A percentile compares a stretch with the other conserved stretches of the same genome.
Evolutionary conservation across 208 protist species (phyloP).

Genomic region (Trypanosoma melophagium): DNA sequence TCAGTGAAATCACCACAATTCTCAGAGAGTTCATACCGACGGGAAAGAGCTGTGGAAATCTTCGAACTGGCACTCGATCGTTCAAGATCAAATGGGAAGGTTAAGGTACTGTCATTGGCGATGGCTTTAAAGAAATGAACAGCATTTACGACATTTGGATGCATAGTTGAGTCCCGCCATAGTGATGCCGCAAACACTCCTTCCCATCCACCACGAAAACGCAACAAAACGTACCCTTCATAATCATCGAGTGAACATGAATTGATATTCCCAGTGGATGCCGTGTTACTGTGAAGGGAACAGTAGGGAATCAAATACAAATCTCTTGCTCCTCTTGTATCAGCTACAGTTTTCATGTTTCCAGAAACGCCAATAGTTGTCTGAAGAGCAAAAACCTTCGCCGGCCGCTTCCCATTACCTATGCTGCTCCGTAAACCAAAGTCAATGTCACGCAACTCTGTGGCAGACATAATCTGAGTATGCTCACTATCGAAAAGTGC

Average conservation of each 20-base stretch:
- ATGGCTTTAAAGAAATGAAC: conserved; percentile 4
- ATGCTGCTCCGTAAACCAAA: conserved; percentile 22
- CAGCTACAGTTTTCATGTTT: background rate
- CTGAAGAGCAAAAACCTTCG: conserved; percentile 23
- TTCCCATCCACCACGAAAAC: conserved; percentile 33
- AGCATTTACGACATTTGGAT: background rate
- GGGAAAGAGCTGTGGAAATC: background rate
- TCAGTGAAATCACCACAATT: conserved; percentile 25
- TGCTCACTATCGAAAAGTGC: conserved; percentile 20
- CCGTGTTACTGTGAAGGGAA: background rate
- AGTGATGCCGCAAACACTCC: conserved; percentile 10
- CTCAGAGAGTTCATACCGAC: conserved; percentile 14
- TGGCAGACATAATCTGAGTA: conserved; percentile 9
- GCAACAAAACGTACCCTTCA: conserved; percentile 19
- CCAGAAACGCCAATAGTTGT: conserved; percentile 10
- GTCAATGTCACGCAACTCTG: conserved; percentile 27
- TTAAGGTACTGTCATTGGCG: conserved; percentile 9
- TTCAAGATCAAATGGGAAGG: conserved; percentile 20
- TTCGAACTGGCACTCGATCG: background rate
- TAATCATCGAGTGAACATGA: conserved; percentile 22
- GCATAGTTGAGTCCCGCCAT: conserved; percentile 19
- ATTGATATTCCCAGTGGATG: background rate
- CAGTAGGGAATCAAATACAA: conserved; percentile 27
- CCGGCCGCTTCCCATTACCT: conserved; percentile 12
- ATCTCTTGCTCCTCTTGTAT: conserved; percentile 6